Evolutionary conservation across 805 yeast genomes (phyloP).

Genomic region (Wickerhamomyces sydowiorum): DNA sequence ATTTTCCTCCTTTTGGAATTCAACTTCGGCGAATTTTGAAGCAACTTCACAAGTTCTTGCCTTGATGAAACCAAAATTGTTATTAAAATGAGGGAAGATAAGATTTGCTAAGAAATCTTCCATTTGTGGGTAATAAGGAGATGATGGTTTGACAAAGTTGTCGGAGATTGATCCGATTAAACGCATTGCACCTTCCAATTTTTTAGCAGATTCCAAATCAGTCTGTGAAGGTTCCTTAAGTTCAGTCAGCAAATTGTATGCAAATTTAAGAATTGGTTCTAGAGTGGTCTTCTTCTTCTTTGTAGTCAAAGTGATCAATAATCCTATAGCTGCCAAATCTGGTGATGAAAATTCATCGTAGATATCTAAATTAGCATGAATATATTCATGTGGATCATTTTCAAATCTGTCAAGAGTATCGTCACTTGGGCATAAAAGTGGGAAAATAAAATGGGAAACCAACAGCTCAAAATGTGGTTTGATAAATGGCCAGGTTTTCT

Average conservation of each 20-base stretch:
- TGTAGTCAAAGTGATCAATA: slow-evolving; percentile 65
- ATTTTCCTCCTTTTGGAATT: slow-evolving; percentile 36
- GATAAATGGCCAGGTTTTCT: slow-evolving; percentile 60
- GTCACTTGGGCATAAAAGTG: slow-evolving; percentile 65
- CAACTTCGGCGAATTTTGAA: slow-evolving; percentile 57
- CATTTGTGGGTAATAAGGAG: slow-evolving; percentile 57
- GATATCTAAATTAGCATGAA: slow-evolving; percentile 64
- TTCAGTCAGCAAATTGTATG: slow-evolving; percentile 40
- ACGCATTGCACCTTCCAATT: slow-evolving; percentile 75
- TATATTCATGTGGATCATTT: slow-evolving; percentile 83
- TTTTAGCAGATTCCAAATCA: slow-evolving; percentile 46
- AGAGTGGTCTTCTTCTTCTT: slow-evolving; percentile 59
- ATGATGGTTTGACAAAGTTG: slow-evolving; percentile 45
- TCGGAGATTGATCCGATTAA: slow-evolving; percentile 70
- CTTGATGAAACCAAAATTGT: slow-evolving; percentile 59
- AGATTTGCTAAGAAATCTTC: slow-evolving; percentile 58
- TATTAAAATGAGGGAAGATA: slow-evolving; percentile 67
- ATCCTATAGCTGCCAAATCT: slow-evolving; percentile 72
- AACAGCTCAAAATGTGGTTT: slow-evolving; percentile 61
- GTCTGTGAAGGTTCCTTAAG: slow-evolving; percentile 26
- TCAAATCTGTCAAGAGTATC: slow-evolving; percentile 71
- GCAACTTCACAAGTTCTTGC: slow-evolving; percentile 69
- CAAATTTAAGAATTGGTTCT: slow-evolving; percentile 55
- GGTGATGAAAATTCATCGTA: slow-evolving; percentile 61
- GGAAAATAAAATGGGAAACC: slow-evolving; percentile 68